phyloP scores from a whole-genome alignment of 176 grass and related monocot genomes.

The Oryza coarctata region DNA sequence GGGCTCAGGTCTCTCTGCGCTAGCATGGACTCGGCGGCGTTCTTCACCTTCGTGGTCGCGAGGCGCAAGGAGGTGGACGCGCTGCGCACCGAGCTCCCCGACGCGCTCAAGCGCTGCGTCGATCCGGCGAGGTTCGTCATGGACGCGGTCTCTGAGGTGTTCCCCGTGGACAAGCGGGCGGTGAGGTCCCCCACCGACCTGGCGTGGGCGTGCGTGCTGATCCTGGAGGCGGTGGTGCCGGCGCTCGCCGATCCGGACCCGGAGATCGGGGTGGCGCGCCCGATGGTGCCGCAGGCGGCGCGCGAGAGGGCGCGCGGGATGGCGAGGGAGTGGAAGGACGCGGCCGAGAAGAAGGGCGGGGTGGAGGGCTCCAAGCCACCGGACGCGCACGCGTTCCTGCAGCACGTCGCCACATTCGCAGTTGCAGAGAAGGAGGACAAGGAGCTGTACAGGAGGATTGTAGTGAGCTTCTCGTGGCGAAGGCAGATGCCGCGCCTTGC shows the following conservation, averaged over 20 bases:
- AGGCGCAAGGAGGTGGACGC: constrained; percentile 75
- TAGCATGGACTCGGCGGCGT: constrained; percentile 56
- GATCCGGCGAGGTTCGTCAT: constrained; percentile 72
- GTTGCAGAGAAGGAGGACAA: constrained; percentile 62
- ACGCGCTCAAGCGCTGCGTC: constrained; percentile 61
- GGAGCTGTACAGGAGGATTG: constrained; percentile 52
- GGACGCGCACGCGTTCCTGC: constrained; percentile 73
- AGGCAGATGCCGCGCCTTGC: constrained; percentile 85
- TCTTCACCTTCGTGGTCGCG: constrained; percentile 62
- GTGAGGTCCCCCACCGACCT: constrained; percentile 60
- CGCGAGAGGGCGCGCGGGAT: constrained; percentile 59
- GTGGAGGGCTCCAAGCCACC: constrained; percentile 65
- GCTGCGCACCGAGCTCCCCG: constrained; percentile 53
- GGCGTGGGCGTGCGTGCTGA: constrained; percentile 74
- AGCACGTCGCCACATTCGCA: constrained; percentile 70
- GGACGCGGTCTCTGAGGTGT: constrained; percentile 60
- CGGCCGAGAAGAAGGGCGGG: constrained; percentile 52
- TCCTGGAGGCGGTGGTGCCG: constrained; percentile 67
- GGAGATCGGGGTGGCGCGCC: constrained; percentile 48
- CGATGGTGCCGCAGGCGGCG: constrained; percentile 47
- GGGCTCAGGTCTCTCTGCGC: constrained; percentile 49
- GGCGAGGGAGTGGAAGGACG: constrained; percentile 72
- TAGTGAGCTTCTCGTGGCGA: constrained; percentile 76
- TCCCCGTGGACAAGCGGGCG: constrained; percentile 61
- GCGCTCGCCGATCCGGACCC: constrained; percentile 68